A percentile compares a stretch with the other conserved stretches of the same genome.
These are phyloP conservation scores for Psidium guajava DNA, from an alignment of 345 rosid genomes.

Conservation along the genomic window DNA sequence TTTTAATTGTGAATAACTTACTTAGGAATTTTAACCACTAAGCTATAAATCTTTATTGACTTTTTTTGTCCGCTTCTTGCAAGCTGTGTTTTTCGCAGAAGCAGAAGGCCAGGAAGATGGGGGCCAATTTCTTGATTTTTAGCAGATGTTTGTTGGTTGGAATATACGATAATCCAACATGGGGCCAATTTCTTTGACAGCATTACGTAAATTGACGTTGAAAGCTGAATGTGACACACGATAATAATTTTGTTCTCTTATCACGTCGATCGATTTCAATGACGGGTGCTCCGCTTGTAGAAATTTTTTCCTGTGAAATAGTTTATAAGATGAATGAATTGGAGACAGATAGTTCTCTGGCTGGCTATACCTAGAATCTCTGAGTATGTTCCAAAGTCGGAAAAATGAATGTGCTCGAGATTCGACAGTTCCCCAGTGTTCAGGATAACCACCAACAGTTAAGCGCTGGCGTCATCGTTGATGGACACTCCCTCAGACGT, in stretches of 20 bases:
- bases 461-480: neutral
- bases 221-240: neutral
- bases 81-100: neutral
- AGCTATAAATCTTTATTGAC: neutral
- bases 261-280: neutral
- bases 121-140: neutral
- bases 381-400: neutral
- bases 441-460: neutral
- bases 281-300: neutral
- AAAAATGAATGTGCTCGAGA: neutral
- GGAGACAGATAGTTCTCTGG: neutral
- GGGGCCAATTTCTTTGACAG: neutral
- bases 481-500: neutral
- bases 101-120: neutral
- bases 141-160: neutral
- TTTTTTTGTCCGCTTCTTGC: neutral
- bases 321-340: neutral
- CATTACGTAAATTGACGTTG: neutral
- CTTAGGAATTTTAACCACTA: neutral
- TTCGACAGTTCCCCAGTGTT: no score
- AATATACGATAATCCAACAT: neutral
- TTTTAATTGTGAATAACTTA: neutral
- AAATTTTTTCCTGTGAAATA: neutral
- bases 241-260: neutral
- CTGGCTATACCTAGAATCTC: neutral